phyloP scores from a whole-genome alignment of 164 flowering plant species.

The Vitis cinerea region DNA sequence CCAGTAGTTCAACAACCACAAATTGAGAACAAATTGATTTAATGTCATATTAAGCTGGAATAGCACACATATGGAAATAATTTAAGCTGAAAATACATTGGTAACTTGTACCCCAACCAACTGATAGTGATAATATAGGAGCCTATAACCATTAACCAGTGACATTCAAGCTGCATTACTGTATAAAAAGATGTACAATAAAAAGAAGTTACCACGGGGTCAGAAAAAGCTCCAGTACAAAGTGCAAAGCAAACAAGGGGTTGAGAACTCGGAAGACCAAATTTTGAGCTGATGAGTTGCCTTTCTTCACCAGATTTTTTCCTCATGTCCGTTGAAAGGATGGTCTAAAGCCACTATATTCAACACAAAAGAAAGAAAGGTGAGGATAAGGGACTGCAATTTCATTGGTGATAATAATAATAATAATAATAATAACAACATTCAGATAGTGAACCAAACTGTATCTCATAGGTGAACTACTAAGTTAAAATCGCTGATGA shows the following conservation, averaged over 20 bases:
- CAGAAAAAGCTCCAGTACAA: constrained; percentile 79
- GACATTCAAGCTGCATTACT: not conserved
- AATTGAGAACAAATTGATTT: not conserved
- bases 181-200: not conserved
- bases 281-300: constrained; percentile 51
- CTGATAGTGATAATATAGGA: not conserved
- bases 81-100: not conserved
- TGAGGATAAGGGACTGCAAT: not conserved
- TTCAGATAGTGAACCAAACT: not conserved
- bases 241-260: constrained; percentile 76
- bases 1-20: not conserved
- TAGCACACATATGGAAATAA: not conserved
- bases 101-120: not conserved
- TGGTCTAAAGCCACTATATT: constrained; percentile 73
- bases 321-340: constrained; percentile 73
- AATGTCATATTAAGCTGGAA: not conserved
- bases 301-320: constrained; percentile 71
- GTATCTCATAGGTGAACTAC: not conserved
- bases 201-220: constrained; percentile 64
- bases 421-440: not conserved
- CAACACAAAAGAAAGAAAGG: not conserved
- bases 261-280: constrained; percentile 41
- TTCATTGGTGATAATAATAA: not conserved
- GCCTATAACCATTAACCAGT: not conserved
- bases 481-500: not conserved